Conservation (phyloP, 1,284 basidiomycete species). For the Wolfiporia cocos region DNA sequence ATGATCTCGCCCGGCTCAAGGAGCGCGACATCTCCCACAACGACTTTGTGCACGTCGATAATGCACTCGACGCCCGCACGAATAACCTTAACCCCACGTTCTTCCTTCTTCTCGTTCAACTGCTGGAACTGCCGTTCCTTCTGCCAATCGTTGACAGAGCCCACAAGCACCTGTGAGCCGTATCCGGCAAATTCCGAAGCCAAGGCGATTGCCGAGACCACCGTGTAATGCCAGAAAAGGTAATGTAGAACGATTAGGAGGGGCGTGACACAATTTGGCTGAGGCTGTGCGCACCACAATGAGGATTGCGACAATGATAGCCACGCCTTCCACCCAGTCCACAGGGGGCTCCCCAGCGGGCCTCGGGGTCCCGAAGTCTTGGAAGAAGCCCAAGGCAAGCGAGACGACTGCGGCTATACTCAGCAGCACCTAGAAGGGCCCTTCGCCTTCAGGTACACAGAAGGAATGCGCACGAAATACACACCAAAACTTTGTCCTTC, state of each 20-base stretch:
- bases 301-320: conserved; percentile 85
- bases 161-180: conserved; percentile 63
- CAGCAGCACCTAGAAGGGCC: conserved; percentile 73
- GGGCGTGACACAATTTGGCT: neutral
- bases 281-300: conserved; percentile 59
- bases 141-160: conserved; percentile 92
- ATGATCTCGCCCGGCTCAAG: conserved; percentile 95
- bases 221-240: neutral
- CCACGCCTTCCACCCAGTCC: conserved; percentile 98
- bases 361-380: conserved; percentile 77
- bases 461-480: conserved; percentile 22
- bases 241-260: conserved; percentile 1
- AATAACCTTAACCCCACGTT: conserved; percentile 89
- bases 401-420: conserved; percentile 91
- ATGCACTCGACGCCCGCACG: conserved; percentile 77
- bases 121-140: conserved; percentile 94
- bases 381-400: conserved; percentile 90
- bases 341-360: conserved; percentile 58
- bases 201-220: neutral
- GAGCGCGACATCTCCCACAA: conserved; percentile 91
- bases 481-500: conserved; percentile 91
- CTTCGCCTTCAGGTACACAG: too few species aligned
- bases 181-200: neutral
- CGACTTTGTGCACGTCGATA: conserved; percentile 84
- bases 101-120: conserved; percentile 94